Base-by-base conservation (phyloP, 2,329 filamentous ascomycete genomes). In the Pseudogymnoascus sp. region DNA sequence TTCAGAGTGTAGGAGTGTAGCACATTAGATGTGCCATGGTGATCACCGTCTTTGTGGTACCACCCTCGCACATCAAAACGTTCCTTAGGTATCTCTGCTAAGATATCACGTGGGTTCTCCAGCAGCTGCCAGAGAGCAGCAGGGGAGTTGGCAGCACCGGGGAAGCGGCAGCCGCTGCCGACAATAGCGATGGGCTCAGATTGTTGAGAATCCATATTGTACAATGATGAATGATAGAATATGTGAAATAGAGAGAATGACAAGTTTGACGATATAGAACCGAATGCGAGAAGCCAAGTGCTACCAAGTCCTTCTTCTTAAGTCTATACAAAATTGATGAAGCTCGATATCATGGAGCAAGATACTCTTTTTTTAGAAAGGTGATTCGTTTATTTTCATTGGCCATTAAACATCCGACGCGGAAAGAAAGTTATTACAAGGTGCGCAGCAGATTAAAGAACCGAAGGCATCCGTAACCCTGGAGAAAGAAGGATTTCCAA, bases 111-210 rank as follows among this genome's bases (percentile, higher is more conserved):
- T 12, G 10, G 68, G 71, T 31, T 74, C 66, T 33, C 67, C 21
- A 21, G 21, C 21, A 21, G 21, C 62, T 73, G 70, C 73, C 73
- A 74, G 36, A 74, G 69, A 60, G 73, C 72, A 4, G 69, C 70
- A 10, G 73, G 70, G 27, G 71, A 71, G 9, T 68, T 66, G 6
- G 72, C 68, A 52, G 68, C 69, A n/a, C 71, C 72, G 6, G 72
- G 71, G 1, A 74, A 66, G 39, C 72, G 67, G n/a, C 71, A 73
- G 7, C 70, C 70, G 68, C 70, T 73, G 60, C 73, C 73, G 12
- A 68, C 62, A 13, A 74, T 69, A 13, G 73, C 73, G 59, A 75
- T 72, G 27, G 72, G 73, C 21, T 21, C 21, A 40, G 39, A 40
- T 60, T 45, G 59, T 60, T 52, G 59, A 60, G 29, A 27, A 60